phyloP scores from a whole-genome alignment of 495 filamentous ascomycete species.

The Sordaria brevicollis region DNA sequence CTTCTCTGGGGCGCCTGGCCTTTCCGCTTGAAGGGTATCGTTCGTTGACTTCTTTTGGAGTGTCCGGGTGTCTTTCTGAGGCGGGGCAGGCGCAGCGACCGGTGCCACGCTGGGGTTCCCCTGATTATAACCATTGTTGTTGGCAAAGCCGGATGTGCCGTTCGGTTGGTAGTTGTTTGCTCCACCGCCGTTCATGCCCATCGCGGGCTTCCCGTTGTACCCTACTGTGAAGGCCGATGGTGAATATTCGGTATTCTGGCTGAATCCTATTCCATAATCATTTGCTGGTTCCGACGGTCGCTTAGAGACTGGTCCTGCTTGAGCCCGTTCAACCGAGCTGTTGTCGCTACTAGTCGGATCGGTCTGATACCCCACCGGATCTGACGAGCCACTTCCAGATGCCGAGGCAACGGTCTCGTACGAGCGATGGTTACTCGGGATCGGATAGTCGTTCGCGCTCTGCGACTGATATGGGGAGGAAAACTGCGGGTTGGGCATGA shows the following conservation, averaged over 20 bases:
- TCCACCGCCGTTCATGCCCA: neutral
- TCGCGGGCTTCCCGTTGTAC: neutral
- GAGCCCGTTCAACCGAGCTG: conserved; percentile 70
- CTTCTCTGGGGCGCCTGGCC: conserved; percentile 49
- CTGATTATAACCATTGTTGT: neutral
- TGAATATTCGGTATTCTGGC: conserved; percentile 24
- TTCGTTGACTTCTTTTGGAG: conserved; percentile 25
- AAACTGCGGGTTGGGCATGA: conserved; percentile 33
- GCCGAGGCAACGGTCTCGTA: conserved; percentile 73
- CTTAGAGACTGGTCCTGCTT: conserved; percentile 40
- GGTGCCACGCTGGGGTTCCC: neutral
- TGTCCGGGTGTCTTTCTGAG: conserved; percentile 22
- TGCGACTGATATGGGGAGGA: conserved; percentile 13
- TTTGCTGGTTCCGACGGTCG: conserved; percentile 30
- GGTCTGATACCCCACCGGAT: conserved; percentile 69
- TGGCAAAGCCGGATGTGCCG: conserved; percentile 2
- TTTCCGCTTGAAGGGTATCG: conserved; percentile 17
- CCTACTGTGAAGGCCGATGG: conserved; percentile 25
- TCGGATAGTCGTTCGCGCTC: conserved; percentile 48
- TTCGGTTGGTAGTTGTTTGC: conserved; percentile 3
- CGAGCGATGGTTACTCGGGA: conserved; percentile 61
- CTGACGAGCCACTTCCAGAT: conserved; percentile 58
- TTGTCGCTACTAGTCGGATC: conserved; percentile 82
- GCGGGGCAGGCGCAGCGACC: conserved; percentile 25
- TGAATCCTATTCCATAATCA: conserved; percentile 39